phyloP scores from a whole-genome alignment of 148 eudicot species.

The Rhododendron henanense region DNA sequence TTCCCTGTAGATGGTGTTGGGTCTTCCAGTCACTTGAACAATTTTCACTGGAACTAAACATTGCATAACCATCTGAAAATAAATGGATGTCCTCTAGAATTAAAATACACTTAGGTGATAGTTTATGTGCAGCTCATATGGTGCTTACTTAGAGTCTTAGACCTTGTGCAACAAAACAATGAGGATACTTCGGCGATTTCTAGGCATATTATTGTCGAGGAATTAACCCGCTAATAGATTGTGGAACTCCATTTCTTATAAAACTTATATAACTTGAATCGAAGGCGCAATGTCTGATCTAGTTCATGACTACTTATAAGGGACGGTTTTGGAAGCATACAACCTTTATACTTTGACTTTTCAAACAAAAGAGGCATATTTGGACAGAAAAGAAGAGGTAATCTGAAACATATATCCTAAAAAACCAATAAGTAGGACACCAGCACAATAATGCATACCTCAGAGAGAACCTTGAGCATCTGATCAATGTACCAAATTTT shows the following conservation, averaged over 20 bases:
- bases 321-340: not conserved
- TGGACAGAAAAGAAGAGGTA: not conserved
- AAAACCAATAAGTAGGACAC: not conserved
- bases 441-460: constrained; percentile 51
- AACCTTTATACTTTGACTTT: not conserved
- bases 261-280: not conserved
- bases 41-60: not conserved
- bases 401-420: constrained; percentile 8
- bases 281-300: not conserved
- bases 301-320: not conserved
- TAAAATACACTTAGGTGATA: not conserved
- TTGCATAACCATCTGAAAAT: not conserved
- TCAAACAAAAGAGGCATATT: not conserved
- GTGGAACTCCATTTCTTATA: not conserved
- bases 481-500: constrained; percentile 97
- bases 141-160: not conserved
- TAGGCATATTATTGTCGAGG: not conserved
- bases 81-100: not conserved
- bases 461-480: constrained; percentile 94
- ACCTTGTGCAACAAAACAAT: not conserved
- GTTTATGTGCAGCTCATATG: not conserved
- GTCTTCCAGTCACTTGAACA: not conserved
- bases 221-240: not conserved
- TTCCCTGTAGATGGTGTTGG: not conserved
- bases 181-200: not conserved